Evolutionary conservation across 306 rosid species (phyloP).

Genomic region (Prosopis cineraria): DNA sequence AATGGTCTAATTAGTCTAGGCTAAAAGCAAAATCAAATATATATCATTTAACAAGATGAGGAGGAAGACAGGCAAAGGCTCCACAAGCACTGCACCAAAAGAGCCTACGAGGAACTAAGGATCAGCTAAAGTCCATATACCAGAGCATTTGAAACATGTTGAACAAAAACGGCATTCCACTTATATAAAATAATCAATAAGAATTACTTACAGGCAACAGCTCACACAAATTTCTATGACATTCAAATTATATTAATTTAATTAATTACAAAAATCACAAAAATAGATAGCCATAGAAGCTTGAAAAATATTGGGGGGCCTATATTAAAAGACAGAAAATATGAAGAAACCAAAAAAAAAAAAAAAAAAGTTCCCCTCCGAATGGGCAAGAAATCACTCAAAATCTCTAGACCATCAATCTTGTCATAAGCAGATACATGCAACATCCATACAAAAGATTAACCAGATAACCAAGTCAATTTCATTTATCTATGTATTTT

Average conservation of each 20-base stretch:
- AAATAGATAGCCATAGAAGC: not conserved
- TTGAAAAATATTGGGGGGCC: not conserved
- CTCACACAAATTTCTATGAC: conserved; percentile 15
- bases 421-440: not conserved
- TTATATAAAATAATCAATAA: not conserved
- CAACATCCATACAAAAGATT: conserved; percentile 1
- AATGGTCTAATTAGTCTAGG: not conserved
- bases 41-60: not conserved
- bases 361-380: not conserved
- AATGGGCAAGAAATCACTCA: not conserved
- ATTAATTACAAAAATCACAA: conserved; percentile 2
- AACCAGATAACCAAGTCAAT: not conserved
- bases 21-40: not conserved
- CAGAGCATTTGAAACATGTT: not conserved
- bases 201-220: conserved; percentile 18
- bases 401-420: not conserved
- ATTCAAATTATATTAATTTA: conserved; percentile 17
- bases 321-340: not conserved
- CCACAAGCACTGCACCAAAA: not conserved
- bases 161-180: not conserved
- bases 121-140: not conserved
- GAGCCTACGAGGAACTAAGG: not conserved
- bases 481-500: not conserved
- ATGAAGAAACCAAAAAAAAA: not conserved
- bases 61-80: not conserved